Evolutionary conservation across 2,329 filamentous ascomycete genomes (phyloP).

Genomic region (Conoideocrella luteorostrata): DNA sequence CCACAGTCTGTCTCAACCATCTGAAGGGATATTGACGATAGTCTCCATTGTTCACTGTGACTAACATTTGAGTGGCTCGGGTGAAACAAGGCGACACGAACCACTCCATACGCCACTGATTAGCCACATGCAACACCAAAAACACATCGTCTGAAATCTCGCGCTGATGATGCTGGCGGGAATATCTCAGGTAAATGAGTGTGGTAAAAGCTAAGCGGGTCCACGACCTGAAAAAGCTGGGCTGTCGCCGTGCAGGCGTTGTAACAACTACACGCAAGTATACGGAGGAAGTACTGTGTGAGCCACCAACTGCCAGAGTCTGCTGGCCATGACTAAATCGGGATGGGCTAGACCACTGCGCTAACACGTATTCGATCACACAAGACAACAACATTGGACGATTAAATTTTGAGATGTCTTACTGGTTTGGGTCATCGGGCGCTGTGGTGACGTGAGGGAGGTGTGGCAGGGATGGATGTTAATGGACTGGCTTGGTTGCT

Average conservation of each 20-base stretch:
- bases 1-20: background rate
- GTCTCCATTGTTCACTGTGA: background rate
- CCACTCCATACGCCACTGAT: too few species aligned
- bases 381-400: background rate
- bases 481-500: constrained; percentile 19
- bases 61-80: background rate
- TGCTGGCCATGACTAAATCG: background rate
- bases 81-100: background rate
- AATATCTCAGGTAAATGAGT: too few species aligned
- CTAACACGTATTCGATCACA: background rate
- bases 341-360: too few species aligned
- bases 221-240: too few species aligned
- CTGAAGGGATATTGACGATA: background rate
- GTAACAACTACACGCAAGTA: too few species aligned
- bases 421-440: constrained; percentile 6
- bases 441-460: constrained; percentile 15
- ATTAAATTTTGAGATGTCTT: constrained; percentile 8
- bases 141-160: too few species aligned
- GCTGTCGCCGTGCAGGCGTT: too few species aligned
- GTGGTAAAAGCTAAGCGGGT: too few species aligned
- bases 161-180: too few species aligned
- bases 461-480: background rate
- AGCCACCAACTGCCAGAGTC: background rate
- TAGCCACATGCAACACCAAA: too few species aligned
- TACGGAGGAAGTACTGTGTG: too few species aligned